phyloP scores from a whole-genome alignment of 192 early-diverging fungal species.

The Podila epicladia region DNA sequence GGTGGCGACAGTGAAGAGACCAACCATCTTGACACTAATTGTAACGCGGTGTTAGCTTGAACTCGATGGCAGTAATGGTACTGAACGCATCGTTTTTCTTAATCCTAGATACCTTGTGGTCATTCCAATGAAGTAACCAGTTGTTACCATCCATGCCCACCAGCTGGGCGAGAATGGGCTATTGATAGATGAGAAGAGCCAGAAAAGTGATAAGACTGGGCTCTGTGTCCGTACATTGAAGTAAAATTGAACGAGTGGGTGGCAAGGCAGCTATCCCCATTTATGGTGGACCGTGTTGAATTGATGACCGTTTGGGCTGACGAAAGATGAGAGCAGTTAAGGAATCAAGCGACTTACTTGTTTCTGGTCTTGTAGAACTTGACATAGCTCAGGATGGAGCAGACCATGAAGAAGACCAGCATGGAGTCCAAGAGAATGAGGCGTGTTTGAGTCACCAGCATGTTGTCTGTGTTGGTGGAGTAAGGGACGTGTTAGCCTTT shows the following conservation, averaged over 20 bases:
- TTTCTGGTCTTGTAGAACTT: constrained; percentile 82
- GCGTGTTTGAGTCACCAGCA: constrained; percentile 88
- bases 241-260: neutral
- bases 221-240: neutral
- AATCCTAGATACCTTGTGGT: constrained; percentile 55
- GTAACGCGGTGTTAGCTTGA: neutral
- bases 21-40: constrained; percentile 92
- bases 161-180: constrained; percentile 79
- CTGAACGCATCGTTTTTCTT: too few species aligned
- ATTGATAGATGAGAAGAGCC: constrained; percentile 33
- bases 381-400: constrained; percentile 87
- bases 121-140: constrained; percentile 84
- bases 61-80: neutral
- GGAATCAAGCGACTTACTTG: constrained; percentile 27
- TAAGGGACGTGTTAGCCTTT: neutral
- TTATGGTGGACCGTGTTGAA: too few species aligned
- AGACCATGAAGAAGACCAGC: constrained; percentile 91
- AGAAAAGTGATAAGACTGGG: constrained; percentile 4
- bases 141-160: constrained; percentile 88
- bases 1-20: constrained; percentile 84
- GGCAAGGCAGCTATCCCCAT: neutral
- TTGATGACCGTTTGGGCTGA: too few species aligned
- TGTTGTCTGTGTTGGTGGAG: constrained; percentile 72
- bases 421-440: constrained; percentile 95
- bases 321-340: constrained; percentile 3